Conservation (phyloP, 176 grass and related monocot species). For the Carex pumila region DNA sequence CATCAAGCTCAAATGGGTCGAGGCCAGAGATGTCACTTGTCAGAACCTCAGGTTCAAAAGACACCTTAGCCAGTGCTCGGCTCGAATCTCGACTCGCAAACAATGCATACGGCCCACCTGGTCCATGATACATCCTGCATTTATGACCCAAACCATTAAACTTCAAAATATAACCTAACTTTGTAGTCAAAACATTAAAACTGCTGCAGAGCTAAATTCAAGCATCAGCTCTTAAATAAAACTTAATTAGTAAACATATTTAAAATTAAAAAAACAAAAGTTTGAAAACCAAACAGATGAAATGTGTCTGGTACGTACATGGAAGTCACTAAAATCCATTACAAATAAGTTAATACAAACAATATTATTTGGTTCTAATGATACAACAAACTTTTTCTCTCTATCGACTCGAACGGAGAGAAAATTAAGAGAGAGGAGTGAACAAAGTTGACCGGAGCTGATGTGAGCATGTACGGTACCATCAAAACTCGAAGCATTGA, state of each 20-base stretch:
- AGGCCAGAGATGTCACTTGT: slow-evolving; percentile 63
- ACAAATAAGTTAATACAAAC: background rate
- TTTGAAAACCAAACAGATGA: background rate
- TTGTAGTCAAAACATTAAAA: background rate
- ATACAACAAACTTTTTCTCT: too few relatives aligned
- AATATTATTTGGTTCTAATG: background rate
- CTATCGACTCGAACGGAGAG: too few relatives aligned
- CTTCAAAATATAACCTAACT: background rate
- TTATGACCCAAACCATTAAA: background rate
- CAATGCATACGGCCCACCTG: slow-evolving; percentile 79
- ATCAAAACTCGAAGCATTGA: too few relatives aligned
- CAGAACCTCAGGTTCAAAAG: slow-evolving; percentile 66
- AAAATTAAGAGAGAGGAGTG: too few relatives aligned
- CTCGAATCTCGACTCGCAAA: slow-evolving; percentile 85
- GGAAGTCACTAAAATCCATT: background rate
- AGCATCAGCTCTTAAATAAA: background rate
- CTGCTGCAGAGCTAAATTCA: background rate
- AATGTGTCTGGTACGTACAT: background rate
- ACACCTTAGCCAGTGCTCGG: slow-evolving; percentile 83
- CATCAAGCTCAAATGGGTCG: slow-evolving; percentile 77
- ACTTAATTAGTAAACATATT: background rate
- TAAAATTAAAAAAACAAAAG: background rate
- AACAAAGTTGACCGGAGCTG: too few relatives aligned
- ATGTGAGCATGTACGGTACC: too few relatives aligned
- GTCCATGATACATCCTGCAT: slow-evolving; percentile 91